These are phyloP conservation scores for Trichaptum fuscoviolaceum DNA, from an alignment of 768 basidiomycete species.

Conservation along the genomic window DNA sequence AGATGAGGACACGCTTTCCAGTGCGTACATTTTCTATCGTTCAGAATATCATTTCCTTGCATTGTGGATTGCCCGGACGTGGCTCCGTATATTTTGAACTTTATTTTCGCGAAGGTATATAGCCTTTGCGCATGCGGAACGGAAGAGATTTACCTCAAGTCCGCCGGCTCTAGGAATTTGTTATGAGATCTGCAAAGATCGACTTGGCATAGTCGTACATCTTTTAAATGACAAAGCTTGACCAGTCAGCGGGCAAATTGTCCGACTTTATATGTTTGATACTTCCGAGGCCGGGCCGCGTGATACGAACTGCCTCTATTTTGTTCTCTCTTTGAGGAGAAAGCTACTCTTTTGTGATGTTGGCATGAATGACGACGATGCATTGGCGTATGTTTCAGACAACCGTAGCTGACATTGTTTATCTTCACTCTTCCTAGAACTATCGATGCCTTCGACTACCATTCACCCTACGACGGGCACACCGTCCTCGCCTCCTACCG, in stretches of 20 bases:
- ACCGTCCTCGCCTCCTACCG: constrained; percentile 40
- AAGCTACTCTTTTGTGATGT: not conserved
- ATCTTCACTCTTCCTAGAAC: constrained; percentile 23
- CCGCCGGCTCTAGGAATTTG: not conserved
- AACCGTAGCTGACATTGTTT: not conserved
- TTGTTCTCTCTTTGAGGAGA: not conserved
- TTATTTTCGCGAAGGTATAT: constrained; percentile 1
- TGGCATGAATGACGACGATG: too few relatives aligned
- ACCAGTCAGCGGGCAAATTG: not conserved
- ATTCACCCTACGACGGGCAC: constrained; percentile 10
- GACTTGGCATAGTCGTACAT: not conserved
- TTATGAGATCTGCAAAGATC: not conserved
- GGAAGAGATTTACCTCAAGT: not conserved
- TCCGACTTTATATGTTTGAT: not conserved
- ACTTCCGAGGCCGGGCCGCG: not conserved
- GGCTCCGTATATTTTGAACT: not conserved
- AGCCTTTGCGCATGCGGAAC: not conserved
- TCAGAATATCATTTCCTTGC: constrained; percentile 26
- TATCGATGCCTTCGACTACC: constrained; percentile 32
- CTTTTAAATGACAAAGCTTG: not conserved
- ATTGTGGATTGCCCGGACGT: not conserved
- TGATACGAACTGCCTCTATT: not conserved
- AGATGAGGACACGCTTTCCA: constrained; percentile 70
- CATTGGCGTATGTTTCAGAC: too few relatives aligned
- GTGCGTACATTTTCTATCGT: constrained; percentile 35